These are phyloP conservation scores for Neofusicoccum sp. DNA, from an alignment of 2,329 filamentous ascomycete species.

Conservation along the genomic window DNA sequence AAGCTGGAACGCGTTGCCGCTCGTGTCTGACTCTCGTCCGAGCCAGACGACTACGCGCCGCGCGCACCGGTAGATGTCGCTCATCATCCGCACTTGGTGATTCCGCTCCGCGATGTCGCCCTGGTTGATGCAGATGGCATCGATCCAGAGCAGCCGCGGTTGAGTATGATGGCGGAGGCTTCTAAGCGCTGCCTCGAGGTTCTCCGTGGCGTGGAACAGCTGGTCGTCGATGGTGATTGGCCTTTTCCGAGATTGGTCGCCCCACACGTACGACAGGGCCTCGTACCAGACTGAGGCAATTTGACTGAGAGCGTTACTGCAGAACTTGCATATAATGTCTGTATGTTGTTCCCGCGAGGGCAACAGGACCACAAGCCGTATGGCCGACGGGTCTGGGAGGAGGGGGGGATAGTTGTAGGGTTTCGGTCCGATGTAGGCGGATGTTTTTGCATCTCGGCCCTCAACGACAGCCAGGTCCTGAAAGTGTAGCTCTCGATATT, in stretches of 20 bases:
- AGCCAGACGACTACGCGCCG: conserved; percentile 32
- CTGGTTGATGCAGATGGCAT: conserved; percentile 38
- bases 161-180: conserved; percentile 6
- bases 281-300: conserved; percentile 19
- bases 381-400: background rate
- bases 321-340: background rate
- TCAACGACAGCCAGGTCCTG: background rate
- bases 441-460: background rate
- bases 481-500: background rate
- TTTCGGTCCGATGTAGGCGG: background rate
- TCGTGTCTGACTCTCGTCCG: conserved; percentile 27
- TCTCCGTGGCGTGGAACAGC: conserved; percentile 5
- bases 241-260: background rate
- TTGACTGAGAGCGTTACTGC: background rate
- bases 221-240: background rate
- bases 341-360: background rate
- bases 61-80: conserved; percentile 33
- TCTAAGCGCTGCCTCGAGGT: conserved; percentile 12
- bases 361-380: background rate
- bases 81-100: conserved; percentile 38
- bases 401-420: background rate
- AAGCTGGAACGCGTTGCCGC: conserved; percentile 22
- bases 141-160: conserved; percentile 33
- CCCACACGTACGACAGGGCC: conserved; percentile 27
- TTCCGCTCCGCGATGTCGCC: conserved; percentile 30